Base-by-base conservation (phyloP, 257 asterid genomes). In the Salvia miltiorrhiza region DNA sequence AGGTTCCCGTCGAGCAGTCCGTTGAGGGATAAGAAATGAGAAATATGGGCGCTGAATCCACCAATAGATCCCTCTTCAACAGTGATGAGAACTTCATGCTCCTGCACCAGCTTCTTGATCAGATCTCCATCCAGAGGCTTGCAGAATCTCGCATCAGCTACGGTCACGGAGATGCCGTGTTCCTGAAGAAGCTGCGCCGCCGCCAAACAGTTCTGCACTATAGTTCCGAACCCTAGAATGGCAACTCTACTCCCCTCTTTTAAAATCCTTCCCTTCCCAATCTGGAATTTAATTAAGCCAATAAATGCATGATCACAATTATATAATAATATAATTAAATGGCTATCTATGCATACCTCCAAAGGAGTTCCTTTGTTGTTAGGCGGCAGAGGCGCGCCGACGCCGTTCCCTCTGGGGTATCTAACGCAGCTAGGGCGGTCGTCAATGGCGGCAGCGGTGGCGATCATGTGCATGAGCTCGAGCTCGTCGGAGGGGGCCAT, bases 401-500 rank as follows among this genome's bases (percentile, higher is more conserved):
- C 6, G 49, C 95, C 95, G 43, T 88, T 88, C 32, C 95, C 95
- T 62, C 95, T 88, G 0, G 95, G 92, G 69, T 79, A 88, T 23
- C 95, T 66, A n/a, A 88, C 72, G 68, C 92, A 86, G 60, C 92
- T 80, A 13, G 90, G 95, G 30, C 87, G 71, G 17, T 88, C 92
- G 13, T 88, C 85, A 5, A 88, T 88, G 13, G 23, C 30, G 0
- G 86, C 90, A 4, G 92, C 90, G 0, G 95, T 88, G 49, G 95
- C 95, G 11, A 88, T 66, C 92, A 88, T 84, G 77, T 86, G 88
- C 85, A 88, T 82, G 2, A 88, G 86, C 72, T 88, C 95, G 0
- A 82, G 86, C 78, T 88, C 95, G 5, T 86, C 88, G 2, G 95
- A 77, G 1, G 95, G 95, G 32, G 95, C 95, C 95, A 88, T 88